A percentile compares a stretch with the other conserved stretches of the same genome.
phyloP scores from a whole-genome alignment of 352 stramenopile species.

The Phytophthora sojae region DNA sequence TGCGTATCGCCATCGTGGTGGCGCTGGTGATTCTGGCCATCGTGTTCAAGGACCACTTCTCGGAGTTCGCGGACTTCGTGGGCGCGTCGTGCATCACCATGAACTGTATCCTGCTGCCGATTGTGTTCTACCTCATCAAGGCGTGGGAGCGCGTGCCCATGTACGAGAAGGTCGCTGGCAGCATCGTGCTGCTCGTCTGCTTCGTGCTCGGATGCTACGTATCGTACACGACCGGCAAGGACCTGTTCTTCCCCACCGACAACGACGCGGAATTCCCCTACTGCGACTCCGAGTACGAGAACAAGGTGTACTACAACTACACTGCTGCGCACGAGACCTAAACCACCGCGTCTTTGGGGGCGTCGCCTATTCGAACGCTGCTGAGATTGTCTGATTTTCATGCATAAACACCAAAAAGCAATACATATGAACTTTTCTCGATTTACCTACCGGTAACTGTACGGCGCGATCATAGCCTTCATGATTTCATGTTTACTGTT shows the following conservation, averaged over 20 bases:
- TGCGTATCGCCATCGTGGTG: conserved; percentile 39
- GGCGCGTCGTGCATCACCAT: conserved; percentile 57
- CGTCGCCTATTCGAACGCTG: too few species aligned
- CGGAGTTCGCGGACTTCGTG: conserved; percentile 65
- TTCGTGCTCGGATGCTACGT: conserved; percentile 30
- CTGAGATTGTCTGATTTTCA: too few species aligned
- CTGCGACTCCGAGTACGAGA: conserved; percentile 54
- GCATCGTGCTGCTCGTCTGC: conserved; percentile 36
- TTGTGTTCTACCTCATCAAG: conserved; percentile 69
- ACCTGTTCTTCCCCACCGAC: conserved; percentile 42
- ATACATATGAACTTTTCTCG: too few species aligned
- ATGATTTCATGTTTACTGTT: too few species aligned
- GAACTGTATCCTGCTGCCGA: conserved; percentile 30
- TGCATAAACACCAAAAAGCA: too few species aligned
- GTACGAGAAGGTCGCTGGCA: conserved; percentile 35
- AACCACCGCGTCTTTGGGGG: too few species aligned
- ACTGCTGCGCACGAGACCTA: conserved; percentile 29
- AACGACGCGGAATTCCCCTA: conserved; percentile 52
- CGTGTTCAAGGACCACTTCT: conserved; percentile 60
- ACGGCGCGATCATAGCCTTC: too few species aligned
- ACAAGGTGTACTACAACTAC: conserved; percentile 59
- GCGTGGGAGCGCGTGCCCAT: conserved; percentile 45
- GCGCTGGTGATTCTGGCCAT: conserved; percentile 46
- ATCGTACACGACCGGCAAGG: conserved; percentile 54
- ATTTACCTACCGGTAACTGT: too few species aligned